phyloP scores from a whole-genome alignment of 2,329 filamentous ascomycete genomes.

The Epichloe baconii region DNA sequence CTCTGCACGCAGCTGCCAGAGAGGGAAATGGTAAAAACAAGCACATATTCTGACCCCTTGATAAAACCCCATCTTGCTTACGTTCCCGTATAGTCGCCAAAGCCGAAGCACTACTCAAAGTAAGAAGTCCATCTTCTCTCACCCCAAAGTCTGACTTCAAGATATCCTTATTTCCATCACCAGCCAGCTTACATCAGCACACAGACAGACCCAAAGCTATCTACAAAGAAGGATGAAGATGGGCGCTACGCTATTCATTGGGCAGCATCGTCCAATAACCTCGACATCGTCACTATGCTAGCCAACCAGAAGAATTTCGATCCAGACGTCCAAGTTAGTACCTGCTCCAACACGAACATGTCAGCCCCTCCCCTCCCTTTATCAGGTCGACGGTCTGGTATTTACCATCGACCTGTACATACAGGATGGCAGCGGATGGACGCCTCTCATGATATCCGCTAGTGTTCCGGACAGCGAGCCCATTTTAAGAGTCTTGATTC shows the following conservation, averaged over 20 bases:
- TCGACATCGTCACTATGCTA: conserved; percentile 61
- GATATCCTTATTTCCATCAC: no score
- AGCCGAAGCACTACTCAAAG: conserved; percentile 10
- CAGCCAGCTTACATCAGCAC: neutral
- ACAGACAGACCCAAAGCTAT: conserved; percentile 68
- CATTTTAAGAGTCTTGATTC: conserved; percentile 53
- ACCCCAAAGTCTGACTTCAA: neutral
- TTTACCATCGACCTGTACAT: conserved; percentile 15
- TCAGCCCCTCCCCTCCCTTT: neutral
- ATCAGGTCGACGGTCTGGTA: no score
- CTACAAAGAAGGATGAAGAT: conserved; percentile 63
- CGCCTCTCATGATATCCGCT: conserved; percentile 69
- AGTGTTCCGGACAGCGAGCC: conserved; percentile 60
- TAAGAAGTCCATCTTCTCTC: neutral
- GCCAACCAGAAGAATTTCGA: conserved; percentile 64
- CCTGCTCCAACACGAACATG: no score
- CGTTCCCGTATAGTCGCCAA: conserved; percentile 4
- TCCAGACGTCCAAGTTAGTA: conserved; percentile 58
- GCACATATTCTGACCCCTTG: neutral
- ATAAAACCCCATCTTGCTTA: neutral
- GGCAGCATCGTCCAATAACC: conserved; percentile 74
- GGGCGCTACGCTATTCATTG: conserved; percentile 87
- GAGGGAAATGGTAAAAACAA: conserved; percentile 59
- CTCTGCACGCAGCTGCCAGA: conserved; percentile 75
- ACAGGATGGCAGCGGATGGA: conserved; percentile 69